Percentiles rank a stretch among this genome's conserved stretches.
Conservation (phyloP, 2,329 filamentous ascomycete genomes). For the Orbilia javanica region DNA sequence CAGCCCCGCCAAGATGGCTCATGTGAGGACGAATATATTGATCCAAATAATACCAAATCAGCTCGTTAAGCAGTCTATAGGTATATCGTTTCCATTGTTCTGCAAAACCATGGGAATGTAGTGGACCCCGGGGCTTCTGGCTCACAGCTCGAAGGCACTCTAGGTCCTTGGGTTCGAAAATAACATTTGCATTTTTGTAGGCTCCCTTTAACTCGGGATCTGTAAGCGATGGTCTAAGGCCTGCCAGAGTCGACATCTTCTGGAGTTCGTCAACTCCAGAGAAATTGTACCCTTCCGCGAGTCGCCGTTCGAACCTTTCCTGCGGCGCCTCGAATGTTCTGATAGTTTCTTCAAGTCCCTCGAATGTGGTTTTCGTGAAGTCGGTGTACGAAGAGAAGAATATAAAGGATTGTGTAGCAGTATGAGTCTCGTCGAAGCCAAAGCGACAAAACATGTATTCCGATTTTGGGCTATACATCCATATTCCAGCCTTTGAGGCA, state of each 20-base stretch:
- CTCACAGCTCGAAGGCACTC: not conserved
- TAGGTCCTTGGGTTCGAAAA: conserved; percentile 3
- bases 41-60: conserved; percentile 15
- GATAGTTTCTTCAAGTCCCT: not conserved
- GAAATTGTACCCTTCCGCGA: conserved; percentile 23
- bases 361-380: conserved; percentile 14
- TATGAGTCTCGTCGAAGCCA: conserved; percentile 22
- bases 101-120: not conserved
- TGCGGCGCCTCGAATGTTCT: conserved; percentile 14
- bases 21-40: not conserved
- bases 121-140: not conserved
- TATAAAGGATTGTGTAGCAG: conserved; percentile 28
- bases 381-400: conserved; percentile 30
- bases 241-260: not conserved
- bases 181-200: not conserved
- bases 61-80: conserved; percentile 20
- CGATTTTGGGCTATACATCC: conserved; percentile 53
- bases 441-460: conserved; percentile 56
- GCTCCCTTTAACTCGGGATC: conserved; percentile 1
- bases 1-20: not conserved
- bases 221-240: not conserved
- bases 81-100: not conserved
- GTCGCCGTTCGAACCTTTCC: conserved; percentile 26
- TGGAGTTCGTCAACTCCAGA: conserved; percentile 20
- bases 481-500: conserved; percentile 11